phyloP scores from a whole-genome alignment of 176 grass and related monocot genomes.

The Oryza glaberrima region DNA sequence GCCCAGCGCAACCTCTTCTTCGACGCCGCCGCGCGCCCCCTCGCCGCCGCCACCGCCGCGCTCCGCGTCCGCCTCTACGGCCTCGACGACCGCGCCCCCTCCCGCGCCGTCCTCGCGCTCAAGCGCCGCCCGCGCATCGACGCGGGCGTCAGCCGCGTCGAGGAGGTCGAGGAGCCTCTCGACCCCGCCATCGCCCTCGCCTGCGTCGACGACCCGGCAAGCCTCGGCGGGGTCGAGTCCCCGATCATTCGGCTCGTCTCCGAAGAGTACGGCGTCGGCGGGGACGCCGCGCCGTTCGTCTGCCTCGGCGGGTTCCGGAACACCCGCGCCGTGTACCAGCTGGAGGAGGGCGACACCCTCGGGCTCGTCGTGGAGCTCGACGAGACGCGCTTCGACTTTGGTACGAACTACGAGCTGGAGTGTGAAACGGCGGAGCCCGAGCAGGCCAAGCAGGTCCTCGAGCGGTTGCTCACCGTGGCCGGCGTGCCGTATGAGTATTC shows the following conservation, averaged over 20 bases:
- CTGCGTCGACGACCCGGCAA: conserved; percentile 61
- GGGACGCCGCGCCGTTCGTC: conserved; percentile 43
- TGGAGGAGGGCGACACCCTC: conserved; percentile 43
- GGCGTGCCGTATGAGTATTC: conserved; percentile 70
- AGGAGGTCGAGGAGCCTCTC: conserved; percentile 83
- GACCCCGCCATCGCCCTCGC: conserved; percentile 67
- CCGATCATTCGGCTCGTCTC: conserved; percentile 67
- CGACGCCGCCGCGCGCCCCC: conserved; percentile 63
- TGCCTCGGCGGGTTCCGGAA: conserved; percentile 90
- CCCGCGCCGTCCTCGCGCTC: conserved; percentile 75
- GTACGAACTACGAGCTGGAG: conserved; percentile 77
- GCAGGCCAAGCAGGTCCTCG: conserved; percentile 57
- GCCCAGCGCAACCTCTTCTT: conserved; percentile 87
- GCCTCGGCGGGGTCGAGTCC: conserved; percentile 61
- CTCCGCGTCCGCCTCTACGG: conserved; percentile 79
- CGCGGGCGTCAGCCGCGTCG: conserved; percentile 80
- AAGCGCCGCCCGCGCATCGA: conserved; percentile 68
- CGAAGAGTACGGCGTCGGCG: conserved; percentile 57
- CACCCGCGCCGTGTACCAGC: conserved; percentile 68
- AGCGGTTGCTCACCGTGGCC: conserved; percentile 62
- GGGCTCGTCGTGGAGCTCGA: conserved; percentile 76
- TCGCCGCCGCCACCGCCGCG: conserved; percentile 59
- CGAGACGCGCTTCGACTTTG: conserved; percentile 78
- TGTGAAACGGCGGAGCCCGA: conserved; percentile 80
- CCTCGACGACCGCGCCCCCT: conserved; percentile 35